Evolutionary conservation across 2,329 filamentous ascomycete species (phyloP).

Genomic region (Cercospora berteroae): DNA sequence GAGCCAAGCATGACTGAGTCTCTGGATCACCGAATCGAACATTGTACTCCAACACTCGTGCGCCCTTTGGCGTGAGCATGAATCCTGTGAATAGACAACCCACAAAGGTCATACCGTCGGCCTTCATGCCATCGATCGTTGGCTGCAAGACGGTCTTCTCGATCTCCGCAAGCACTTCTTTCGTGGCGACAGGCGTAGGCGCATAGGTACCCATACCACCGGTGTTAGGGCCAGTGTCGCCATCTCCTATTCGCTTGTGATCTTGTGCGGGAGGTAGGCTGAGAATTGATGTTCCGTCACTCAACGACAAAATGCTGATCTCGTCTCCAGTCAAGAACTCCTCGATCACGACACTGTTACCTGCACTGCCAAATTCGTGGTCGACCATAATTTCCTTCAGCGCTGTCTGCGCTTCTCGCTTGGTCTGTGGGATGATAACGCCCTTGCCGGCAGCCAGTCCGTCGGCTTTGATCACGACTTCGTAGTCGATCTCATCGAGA

Average conservation of each 20-base stretch:
- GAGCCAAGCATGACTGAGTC: constrained; percentile 78
- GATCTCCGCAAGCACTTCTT: constrained; percentile 70
- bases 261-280: constrained; percentile 90
- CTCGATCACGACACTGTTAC: constrained; percentile 90
- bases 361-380: constrained; percentile 80
- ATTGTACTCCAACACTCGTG: constrained; percentile 88
- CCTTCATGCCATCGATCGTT: constrained; percentile 82
- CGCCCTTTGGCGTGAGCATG: constrained; percentile 81
- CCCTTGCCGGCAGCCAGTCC: constrained; percentile 94
- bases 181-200: constrained; percentile 56
- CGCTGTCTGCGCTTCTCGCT: constrained; percentile 77
- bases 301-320: constrained; percentile 86
- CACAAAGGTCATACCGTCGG: constrained; percentile 67
- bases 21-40: constrained; percentile 91
- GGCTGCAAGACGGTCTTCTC: constrained; percentile 82
- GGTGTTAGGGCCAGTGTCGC: constrained; percentile 87
- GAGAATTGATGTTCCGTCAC: constrained; percentile 79
- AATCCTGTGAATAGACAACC: constrained; percentile 85
- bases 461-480: constrained; percentile 89
- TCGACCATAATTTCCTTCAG: constrained; percentile 88
- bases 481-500: constrained; percentile 66
- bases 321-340: constrained; percentile 91
- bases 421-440: constrained; percentile 80
- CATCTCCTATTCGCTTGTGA: constrained; percentile 92
- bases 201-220: constrained; percentile 98